These are phyloP conservation scores for Macrotyloma uniflorum DNA, from an alignment of 306 rosid genomes.

Conservation along the genomic window DNA sequence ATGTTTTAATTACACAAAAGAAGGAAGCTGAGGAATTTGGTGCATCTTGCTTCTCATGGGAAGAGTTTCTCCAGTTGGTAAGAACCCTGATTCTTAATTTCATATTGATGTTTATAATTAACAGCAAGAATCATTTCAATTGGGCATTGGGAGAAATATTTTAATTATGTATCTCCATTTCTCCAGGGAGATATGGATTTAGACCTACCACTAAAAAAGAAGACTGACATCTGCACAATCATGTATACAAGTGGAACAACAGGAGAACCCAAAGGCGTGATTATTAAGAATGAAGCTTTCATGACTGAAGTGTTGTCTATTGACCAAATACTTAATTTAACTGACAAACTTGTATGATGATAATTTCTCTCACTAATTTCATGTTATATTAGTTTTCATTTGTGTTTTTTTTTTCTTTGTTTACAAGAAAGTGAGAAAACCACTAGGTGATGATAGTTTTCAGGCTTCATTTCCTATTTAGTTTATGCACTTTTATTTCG, in stretches of 20 bases:
- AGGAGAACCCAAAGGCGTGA: conserved; percentile 95
- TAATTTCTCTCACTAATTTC: conserved; percentile 17
- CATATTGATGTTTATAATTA: neutral
- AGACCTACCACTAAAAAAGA: conserved; percentile 69
- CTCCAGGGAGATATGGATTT: conserved; percentile 61
- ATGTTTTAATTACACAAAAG: conserved; percentile 68
- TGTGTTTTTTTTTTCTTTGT: neutral
- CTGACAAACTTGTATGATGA: conserved; percentile 71
- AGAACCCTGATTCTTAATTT: conserved; percentile 23
- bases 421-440: neutral
- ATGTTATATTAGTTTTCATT: neutral
- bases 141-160: neutral
- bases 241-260: conserved; percentile 99
- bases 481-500: neutral
- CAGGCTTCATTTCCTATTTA: neutral
- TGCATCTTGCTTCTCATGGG: conserved; percentile 84
- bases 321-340: conserved; percentile 65
- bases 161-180: conserved; percentile 8
- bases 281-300: conserved; percentile 71
- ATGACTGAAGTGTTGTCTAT: conserved; percentile 74
- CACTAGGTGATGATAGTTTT: neutral
- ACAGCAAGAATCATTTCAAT: neutral
- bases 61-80: conserved; percentile 79
- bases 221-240: conserved; percentile 67
- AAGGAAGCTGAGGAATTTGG: conserved; percentile 82